These are phyloP conservation scores for Megacollybia platyphylla DNA, from an alignment of 1,284 basidiomycete genomes.

Conservation along the genomic window DNA sequence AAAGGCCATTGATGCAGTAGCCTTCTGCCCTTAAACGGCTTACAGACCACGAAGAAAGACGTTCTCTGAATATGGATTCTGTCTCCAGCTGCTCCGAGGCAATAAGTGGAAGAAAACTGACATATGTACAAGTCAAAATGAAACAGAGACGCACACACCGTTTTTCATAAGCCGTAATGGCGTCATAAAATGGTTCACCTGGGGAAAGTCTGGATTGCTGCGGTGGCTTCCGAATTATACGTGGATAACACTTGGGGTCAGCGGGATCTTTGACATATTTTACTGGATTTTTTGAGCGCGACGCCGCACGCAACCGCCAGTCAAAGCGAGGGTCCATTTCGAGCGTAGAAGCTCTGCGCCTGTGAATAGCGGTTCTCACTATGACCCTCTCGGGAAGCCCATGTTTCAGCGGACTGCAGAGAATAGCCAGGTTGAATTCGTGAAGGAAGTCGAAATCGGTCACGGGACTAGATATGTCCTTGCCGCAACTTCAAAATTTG, in stretches of 20 bases:
- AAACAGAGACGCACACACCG: background rate
- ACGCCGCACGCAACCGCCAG: constrained; percentile 23
- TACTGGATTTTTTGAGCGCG: constrained; percentile 11
- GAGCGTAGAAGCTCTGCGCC: background rate
- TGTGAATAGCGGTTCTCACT: no score
- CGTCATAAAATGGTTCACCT: constrained; percentile 26
- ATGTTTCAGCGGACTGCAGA: no score
- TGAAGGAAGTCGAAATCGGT: no score
- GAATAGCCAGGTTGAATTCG: no score
- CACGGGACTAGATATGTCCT: background rate
- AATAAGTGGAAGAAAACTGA: constrained; percentile 54
- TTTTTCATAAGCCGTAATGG: background rate
- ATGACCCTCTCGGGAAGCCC: no score
- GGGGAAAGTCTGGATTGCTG: constrained; percentile 16
- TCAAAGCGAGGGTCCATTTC: constrained; percentile 17
- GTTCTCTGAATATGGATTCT: constrained; percentile 40
- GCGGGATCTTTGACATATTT: background rate
- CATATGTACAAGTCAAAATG: background rate
- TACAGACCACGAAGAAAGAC: constrained; percentile 55
- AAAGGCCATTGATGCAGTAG: constrained; percentile 52
- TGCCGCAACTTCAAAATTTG: constrained; percentile 85
- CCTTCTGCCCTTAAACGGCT: constrained; percentile 51
- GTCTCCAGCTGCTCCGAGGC: constrained; percentile 53
- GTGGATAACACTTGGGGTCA: constrained; percentile 5
- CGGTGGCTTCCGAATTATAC: constrained; percentile 23